Percentiles rank a stretch among this genome's conserved stretches.
phyloP scores from a whole-genome alignment of 1,284 basidiomycete species.

The Cryptococcus jaspeensis region DNA sequence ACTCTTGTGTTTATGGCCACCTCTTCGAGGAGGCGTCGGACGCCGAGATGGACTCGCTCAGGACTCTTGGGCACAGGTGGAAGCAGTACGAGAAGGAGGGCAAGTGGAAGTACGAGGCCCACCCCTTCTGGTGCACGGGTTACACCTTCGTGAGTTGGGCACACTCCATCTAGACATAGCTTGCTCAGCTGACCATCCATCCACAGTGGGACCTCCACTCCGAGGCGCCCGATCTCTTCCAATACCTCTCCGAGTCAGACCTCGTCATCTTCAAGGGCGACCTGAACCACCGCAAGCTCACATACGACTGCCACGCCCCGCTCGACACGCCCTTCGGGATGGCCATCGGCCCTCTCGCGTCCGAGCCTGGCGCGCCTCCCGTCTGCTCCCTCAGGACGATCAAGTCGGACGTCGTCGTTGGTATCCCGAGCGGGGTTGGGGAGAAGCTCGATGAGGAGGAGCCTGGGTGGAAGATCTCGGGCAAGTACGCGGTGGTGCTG shows the following conservation, averaged over 20 bases:
- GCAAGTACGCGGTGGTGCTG: constrained; percentile 88
- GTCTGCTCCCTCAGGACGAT: constrained; percentile 81
- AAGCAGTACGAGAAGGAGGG: constrained; percentile 95
- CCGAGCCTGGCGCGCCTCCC: constrained; percentile 81
- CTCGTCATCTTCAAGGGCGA: constrained; percentile 97
- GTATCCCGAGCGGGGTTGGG: constrained; percentile 65
- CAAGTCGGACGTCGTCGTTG: constrained; percentile 74
- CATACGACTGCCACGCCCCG: constrained; percentile 90
- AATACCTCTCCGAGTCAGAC: constrained; percentile 85
- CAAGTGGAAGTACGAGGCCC: constrained; percentile 88
- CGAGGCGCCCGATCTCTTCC: constrained; percentile 91
- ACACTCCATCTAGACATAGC: background rate
- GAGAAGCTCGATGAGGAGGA: constrained; percentile 81
- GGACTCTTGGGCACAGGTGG: constrained; percentile 81
- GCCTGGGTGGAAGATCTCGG: constrained; percentile 95
- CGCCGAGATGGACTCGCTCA: constrained; percentile 75
- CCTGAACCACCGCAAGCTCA: constrained; percentile 83
- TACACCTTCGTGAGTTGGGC: constrained; percentile 64
- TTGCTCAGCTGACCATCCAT: constrained; percentile 10
- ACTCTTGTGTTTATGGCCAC: constrained; percentile 81
- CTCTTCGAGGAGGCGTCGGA: constrained; percentile 80
- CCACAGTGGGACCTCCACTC: constrained; percentile 76
- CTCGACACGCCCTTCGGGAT: constrained; percentile 84
- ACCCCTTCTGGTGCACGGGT: constrained; percentile 96
- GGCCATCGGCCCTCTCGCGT: constrained; percentile 92